Conservation (phyloP, 2,329 filamentous ascomycete genomes). For the Nannizziopsis barbatae region DNA sequence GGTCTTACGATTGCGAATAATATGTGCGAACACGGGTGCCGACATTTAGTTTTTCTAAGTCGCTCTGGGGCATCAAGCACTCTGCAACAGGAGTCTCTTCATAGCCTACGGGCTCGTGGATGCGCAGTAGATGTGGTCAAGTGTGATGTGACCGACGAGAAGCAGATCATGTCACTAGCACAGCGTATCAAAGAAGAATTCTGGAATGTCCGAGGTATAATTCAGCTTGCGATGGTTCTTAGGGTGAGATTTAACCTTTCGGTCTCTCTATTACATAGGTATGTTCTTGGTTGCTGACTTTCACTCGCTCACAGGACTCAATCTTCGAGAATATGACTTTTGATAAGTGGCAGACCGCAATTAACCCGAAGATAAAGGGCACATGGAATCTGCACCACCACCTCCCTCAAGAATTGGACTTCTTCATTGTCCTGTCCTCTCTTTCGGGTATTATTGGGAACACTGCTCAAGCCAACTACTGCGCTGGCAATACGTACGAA, state of each 20-base stretch:
- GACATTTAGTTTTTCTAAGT: constrained; percentile 20
- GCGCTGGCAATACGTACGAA: constrained; percentile 28
- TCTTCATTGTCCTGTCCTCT: constrained; percentile 34
- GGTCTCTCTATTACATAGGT: neutral
- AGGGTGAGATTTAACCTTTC: neutral
- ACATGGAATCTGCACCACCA: constrained; percentile 24
- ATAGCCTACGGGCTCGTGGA: no score
- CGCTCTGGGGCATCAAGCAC: constrained; percentile 15
- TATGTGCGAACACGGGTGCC: constrained; percentile 20
- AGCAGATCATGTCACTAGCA: no score
- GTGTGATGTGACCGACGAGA: no score
- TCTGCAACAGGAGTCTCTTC: neutral
- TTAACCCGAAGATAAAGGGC: constrained; percentile 26
- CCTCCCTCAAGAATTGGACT: constrained; percentile 24
- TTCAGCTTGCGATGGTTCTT: no score
- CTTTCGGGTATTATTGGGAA: constrained; percentile 25
- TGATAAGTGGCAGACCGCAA: constrained; percentile 23
- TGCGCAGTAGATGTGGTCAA: no score
- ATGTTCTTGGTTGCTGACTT: neutral
- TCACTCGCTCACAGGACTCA: constrained; percentile 12
- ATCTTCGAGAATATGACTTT: constrained; percentile 16
- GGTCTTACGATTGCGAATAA: constrained; percentile 17
- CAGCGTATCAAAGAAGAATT: no score
- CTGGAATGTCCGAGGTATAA: no score
- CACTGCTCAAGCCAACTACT: constrained; percentile 26